Conservation (phyloP, 768 basidiomycete species). For the Suillus subaureus region DNA sequence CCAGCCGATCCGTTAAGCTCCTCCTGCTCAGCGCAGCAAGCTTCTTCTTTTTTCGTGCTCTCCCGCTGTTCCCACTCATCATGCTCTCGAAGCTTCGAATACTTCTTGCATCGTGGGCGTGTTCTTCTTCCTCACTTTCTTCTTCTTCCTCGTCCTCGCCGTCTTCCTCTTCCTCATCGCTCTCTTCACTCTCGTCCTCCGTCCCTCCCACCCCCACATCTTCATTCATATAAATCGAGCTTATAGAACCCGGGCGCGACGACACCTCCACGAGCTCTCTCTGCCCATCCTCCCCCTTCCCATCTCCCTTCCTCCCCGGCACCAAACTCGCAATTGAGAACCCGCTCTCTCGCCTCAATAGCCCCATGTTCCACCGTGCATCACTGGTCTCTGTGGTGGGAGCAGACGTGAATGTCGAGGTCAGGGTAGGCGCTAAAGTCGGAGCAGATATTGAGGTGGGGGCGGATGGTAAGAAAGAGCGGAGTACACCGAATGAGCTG, state of each 20-base stretch:
- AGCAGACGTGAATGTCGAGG: conserved; percentile 13
- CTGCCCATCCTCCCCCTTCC: conserved; percentile 41
- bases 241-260: conserved; percentile 50
- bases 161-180: conserved; percentile 25
- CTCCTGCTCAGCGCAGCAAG: conserved; percentile 45
- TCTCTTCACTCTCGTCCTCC: conserved; percentile 34
- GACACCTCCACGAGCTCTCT: conserved; percentile 57
- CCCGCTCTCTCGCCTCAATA: conserved; percentile 72
- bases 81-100: conserved; percentile 88
- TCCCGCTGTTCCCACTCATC: conserved; percentile 52
- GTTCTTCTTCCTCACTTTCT: conserved; percentile 38
- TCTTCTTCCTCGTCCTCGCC: conserved; percentile 43
- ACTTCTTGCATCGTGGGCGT: conserved; percentile 63
- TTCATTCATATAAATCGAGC: conserved; percentile 24
- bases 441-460: conserved; percentile 19
- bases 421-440: conserved; percentile 29
- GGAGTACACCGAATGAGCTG: conserved; percentile 84
- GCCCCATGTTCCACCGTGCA: conserved; percentile 57
- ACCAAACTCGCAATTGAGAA: conserved; percentile 85
- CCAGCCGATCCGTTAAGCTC: conserved; percentile 81
- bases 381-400: conserved; percentile 3
- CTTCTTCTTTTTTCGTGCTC: conserved; percentile 23
- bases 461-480: conserved; percentile 66
- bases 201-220: conserved; percentile 16
- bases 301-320: conserved; percentile 36